These are phyloP conservation scores for Tubosaeta sp. DNA, from an alignment of 768 basidiomycete genomes.

Conservation along the genomic window DNA sequence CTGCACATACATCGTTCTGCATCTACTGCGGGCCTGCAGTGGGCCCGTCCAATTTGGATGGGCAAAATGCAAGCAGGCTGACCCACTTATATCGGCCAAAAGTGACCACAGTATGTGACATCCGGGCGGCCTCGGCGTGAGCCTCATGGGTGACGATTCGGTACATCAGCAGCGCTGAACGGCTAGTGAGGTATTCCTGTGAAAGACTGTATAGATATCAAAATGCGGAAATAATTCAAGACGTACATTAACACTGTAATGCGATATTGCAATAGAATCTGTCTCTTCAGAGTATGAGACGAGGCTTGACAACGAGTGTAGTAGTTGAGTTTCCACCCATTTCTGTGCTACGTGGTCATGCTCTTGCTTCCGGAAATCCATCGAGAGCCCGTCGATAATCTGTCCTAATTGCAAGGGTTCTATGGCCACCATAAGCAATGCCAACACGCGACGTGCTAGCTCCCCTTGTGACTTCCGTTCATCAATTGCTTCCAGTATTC, in stretches of 20 bases:
- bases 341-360: no score
- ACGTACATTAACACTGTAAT: background rate
- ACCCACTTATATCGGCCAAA: no score
- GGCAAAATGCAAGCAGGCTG: no score
- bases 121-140: background rate
- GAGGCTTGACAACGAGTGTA: background rate
- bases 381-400: background rate
- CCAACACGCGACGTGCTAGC: background rate
- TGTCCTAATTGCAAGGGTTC: background rate
- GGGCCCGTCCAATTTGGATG: no score
- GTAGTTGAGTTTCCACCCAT: background rate
- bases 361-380: background rate
- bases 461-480: background rate
- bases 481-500: background rate
- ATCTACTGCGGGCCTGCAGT: no score
- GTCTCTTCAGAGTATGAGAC: background rate
- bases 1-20: no score
- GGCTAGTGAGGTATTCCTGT: conserved; percentile 3
- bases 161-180: background rate
- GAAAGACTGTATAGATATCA: no score
- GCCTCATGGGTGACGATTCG: background rate
- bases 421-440: background rate
- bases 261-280: background rate
- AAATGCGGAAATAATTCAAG: no score
- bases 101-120: no score